Evolutionary conservation across 306 rosid species (phyloP).

Genomic region (Carpinus fangiana): DNA sequence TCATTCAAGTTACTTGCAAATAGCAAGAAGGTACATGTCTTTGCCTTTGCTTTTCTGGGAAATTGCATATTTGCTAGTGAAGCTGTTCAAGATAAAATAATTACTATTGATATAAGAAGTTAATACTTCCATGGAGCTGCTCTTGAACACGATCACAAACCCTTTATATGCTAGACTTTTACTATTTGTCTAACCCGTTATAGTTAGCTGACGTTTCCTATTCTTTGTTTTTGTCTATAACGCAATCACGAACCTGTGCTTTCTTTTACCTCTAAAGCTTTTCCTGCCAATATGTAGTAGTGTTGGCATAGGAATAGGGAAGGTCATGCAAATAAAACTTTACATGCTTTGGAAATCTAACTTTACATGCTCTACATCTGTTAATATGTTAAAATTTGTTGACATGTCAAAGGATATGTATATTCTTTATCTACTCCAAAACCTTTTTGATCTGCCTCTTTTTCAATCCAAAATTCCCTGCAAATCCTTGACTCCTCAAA

Average conservation of each 20-base stretch:
- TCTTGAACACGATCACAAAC: background rate
- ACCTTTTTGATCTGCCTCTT: background rate
- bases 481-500: no score
- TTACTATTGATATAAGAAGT: background rate
- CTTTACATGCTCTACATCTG: background rate
- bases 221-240: background rate
- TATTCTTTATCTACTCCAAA: background rate
- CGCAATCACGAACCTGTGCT: background rate
- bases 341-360: background rate
- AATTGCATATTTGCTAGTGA: background rate
- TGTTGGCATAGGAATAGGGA: background rate
- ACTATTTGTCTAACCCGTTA: background rate
- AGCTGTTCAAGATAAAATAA: background rate
- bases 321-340: background rate
- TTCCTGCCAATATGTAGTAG: background rate
- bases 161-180: background rate
- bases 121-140: background rate
- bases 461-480: no score
- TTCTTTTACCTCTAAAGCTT: background rate
- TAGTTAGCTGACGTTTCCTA: no score
- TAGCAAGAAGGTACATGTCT: conserved; percentile 45
- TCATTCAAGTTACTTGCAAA: conserved; percentile 33
- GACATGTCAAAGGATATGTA: no score
- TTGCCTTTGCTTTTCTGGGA: background rate
- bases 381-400: background rate